Percentiles rank a stretch among this genome's conserved stretches.
These are phyloP conservation scores for Neurospora sp. DNA, from an alignment of 495 filamentous ascomycete species.

Conservation along the genomic window DNA sequence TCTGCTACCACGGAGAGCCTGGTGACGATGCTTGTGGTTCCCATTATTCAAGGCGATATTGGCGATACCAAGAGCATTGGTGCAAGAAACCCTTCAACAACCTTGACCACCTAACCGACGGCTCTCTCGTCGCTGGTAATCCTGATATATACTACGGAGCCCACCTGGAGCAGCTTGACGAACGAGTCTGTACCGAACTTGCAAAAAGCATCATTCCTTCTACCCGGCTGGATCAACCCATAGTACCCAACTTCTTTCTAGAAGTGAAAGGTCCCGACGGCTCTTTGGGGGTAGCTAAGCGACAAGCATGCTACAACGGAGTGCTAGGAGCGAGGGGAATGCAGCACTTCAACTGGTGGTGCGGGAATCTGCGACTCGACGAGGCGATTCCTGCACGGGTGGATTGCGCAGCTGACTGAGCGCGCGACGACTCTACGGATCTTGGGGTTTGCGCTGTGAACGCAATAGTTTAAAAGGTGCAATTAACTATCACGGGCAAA, in stretches of 20 bases:
- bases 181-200: neutral
- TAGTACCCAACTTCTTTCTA: neutral
- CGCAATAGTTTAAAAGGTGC: no score
- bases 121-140: rapidly evolving
- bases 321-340: neutral
- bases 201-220: neutral
- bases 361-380: no score
- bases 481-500: no score
- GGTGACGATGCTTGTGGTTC: neutral
- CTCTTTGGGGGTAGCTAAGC: neutral
- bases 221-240: no score
- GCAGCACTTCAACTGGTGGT: neutral
- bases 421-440: no score
- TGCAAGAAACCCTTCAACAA: neutral
- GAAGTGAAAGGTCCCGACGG: neutral
- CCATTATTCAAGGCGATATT: neutral
- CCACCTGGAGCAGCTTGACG: neutral
- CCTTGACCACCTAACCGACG: neutral
- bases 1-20: neutral
- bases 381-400: no score
- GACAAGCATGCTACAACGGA: neutral
- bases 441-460: no score
- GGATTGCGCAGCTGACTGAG: no score
- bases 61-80: rapidly evolving
- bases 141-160: neutral